Conservation (phyloP, 2,329 filamentous ascomycete genomes). For the Aspergillus sp. region DNA sequence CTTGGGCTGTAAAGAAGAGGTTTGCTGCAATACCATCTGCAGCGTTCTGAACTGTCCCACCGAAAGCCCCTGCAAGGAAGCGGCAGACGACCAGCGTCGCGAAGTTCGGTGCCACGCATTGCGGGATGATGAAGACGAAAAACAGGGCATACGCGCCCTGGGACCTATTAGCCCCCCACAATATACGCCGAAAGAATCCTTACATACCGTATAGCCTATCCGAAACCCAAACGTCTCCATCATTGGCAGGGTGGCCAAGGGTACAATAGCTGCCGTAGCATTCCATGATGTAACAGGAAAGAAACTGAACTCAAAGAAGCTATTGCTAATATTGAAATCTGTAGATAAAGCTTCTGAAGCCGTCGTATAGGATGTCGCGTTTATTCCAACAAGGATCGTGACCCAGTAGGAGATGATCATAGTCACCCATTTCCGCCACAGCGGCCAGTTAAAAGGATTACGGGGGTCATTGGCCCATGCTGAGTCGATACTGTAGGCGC, state of each 20-base stretch:
- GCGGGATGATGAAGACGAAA: slow-evolving; percentile 1
- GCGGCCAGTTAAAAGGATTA: slow-evolving; percentile 15
- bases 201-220: slow-evolving; percentile 7
- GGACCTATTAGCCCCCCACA: not conserved
- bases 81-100: not conserved
- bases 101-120: not conserved
- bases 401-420: slow-evolving; percentile 11
- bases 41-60: slow-evolving; percentile 1
- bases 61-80: not conserved
- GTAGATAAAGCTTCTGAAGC: slow-evolving; percentile 9
- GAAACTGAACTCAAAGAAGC: slow-evolving; percentile 13
- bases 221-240: slow-evolving; percentile 15
- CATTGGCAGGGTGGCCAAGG: slow-evolving; percentile 12
- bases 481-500: not conserved
- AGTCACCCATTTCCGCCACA: slow-evolving; percentile 10
- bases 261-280: slow-evolving; percentile 10
- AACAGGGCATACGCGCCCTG: not conserved
- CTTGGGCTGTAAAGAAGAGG: slow-evolving; percentile 1
- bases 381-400: slow-evolving; percentile 13
- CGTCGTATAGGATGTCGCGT: slow-evolving; percentile 14
- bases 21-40: slow-evolving; percentile 1
- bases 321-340: slow-evolving; percentile 9
- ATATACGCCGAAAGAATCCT: not conserved
- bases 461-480: slow-evolving; percentile 8
- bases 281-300: slow-evolving; percentile 16